phyloP scores from a whole-genome alignment of 805 yeast genomes.

The Kazachstania viticola region DNA sequence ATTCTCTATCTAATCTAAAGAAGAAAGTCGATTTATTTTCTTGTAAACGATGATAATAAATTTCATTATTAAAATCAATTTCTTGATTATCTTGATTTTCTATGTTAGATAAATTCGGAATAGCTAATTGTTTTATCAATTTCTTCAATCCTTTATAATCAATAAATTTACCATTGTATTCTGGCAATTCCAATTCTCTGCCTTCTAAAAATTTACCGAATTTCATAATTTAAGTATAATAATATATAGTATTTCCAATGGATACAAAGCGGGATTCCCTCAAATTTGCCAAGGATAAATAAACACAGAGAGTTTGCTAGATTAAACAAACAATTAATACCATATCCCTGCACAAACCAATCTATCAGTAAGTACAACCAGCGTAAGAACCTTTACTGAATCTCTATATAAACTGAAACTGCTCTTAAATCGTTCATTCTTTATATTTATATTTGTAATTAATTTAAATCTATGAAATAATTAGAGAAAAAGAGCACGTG shows the following conservation, averaged over 20 bases:
- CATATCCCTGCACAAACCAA: too few species aligned
- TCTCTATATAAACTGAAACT: too few species aligned
- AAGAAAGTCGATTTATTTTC: slow-evolving; percentile 87
- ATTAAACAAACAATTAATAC: too few species aligned
- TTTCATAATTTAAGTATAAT: slow-evolving; percentile 40
- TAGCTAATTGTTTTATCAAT: slow-evolving; percentile 72
- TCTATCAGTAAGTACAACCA: too few species aligned
- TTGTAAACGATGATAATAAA: slow-evolving; percentile 47
- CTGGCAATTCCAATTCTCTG: slow-evolving; percentile 89
- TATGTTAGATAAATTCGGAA: slow-evolving; percentile 21
- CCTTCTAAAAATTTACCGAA: slow-evolving; percentile 93
- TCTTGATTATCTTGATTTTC: slow-evolving; percentile 1
- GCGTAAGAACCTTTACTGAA: too few species aligned
- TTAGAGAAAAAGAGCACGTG: too few species aligned
- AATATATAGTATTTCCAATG: background rate
- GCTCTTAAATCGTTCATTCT: too few species aligned
- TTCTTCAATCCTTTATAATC: slow-evolving; percentile 91
- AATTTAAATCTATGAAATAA: too few species aligned
- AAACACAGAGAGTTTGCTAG: background rate
- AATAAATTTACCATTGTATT: slow-evolving; percentile 86
- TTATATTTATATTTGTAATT: too few species aligned
- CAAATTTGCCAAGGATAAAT: background rate
- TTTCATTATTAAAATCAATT: slow-evolving; percentile 28
- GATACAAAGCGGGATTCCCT: background rate
- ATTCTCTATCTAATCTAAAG: too few species aligned